Conservation (phyloP, 2,329 filamentous ascomycete genomes). For the Talaromyces sp. region DNA sequence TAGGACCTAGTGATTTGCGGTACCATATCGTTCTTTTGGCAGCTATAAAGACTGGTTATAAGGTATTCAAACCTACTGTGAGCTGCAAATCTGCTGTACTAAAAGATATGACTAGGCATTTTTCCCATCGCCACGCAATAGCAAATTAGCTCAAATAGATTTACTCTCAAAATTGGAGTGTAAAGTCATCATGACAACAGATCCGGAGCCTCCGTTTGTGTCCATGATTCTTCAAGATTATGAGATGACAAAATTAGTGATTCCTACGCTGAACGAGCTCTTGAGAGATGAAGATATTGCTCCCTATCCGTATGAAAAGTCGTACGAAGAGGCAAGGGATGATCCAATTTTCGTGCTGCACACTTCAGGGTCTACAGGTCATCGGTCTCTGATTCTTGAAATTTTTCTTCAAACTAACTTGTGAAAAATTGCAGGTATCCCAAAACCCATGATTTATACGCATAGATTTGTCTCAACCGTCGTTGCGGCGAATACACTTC, state of each 20-base stretch:
- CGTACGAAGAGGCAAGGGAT: neutral
- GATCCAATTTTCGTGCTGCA: slow-evolving; percentile 8
- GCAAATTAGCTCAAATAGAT: neutral
- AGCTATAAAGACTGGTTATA: slow-evolving; percentile 21
- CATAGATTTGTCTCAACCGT: neutral
- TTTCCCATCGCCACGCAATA: slow-evolving; percentile 10
- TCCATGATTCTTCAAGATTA: neutral
- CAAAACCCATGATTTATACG: neutral
- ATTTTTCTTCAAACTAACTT: neutral
- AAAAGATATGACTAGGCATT: neutral
- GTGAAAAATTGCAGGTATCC: neutral
- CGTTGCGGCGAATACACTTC: neutral
- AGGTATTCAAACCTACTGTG: neutral
- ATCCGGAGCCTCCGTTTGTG: neutral
- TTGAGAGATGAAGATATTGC: neutral
- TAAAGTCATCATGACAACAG: neutral
- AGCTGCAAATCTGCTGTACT: neutral
- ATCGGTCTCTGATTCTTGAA: neutral
- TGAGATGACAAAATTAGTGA: neutral
- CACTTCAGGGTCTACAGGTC: slow-evolving; percentile 4
- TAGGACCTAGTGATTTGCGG: slow-evolving; percentile 20
- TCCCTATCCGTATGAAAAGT: slow-evolving; percentile 8
- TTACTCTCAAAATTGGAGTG: neutral
- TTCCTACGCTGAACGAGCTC: slow-evolving; percentile 2
- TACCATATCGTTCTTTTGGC: slow-evolving; percentile 21